Conservation (phyloP, 2,329 filamentous ascomycete genomes). For the Trichoderma hamatum region DNA sequence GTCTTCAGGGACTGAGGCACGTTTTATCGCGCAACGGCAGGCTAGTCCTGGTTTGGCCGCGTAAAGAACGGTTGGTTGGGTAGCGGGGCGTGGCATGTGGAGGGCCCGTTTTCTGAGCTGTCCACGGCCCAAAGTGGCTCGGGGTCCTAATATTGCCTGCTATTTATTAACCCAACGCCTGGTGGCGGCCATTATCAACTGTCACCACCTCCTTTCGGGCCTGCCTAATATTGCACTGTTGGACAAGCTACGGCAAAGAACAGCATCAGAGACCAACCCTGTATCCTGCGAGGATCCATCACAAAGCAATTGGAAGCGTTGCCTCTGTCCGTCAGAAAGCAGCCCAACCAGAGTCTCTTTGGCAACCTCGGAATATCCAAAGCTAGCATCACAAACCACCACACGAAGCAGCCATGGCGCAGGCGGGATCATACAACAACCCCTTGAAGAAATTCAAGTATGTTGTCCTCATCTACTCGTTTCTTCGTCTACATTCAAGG, state of each 20-base stretch:
- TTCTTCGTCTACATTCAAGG: not conserved
- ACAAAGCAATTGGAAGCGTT: conserved; percentile 1
- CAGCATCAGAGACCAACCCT: not conserved
- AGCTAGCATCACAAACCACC: conserved; percentile 6
- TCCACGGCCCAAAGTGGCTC: conserved; percentile 20
- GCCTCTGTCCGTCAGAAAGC: conserved; percentile 4
- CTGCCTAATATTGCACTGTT: conserved; percentile 3
- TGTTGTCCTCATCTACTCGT: conserved; percentile 27
- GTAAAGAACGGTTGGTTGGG: conserved; percentile 23
- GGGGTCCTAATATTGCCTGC: not conserved
- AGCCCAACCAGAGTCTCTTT: not conserved
- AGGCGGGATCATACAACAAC: conserved; percentile 90
- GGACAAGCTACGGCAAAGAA: not conserved
- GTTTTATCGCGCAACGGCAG: not conserved
- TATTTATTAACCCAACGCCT: conserved; percentile 18
- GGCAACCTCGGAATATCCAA: conserved; percentile 9
- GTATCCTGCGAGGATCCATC: not conserved
- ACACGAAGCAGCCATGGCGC: conserved; percentile 67
- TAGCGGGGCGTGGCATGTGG: conserved; percentile 10
- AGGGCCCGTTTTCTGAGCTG: conserved; percentile 14
- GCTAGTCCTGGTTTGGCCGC: conserved; percentile 14
- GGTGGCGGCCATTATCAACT: conserved; percentile 20
- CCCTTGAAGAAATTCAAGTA: conserved; percentile 99
- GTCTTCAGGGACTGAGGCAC: no score
- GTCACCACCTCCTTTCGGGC: conserved; percentile 26